These are phyloP conservation scores for Fusarium pilosicola DNA, from an alignment of 2,329 filamentous ascomycete species.

Conservation along the genomic window DNA sequence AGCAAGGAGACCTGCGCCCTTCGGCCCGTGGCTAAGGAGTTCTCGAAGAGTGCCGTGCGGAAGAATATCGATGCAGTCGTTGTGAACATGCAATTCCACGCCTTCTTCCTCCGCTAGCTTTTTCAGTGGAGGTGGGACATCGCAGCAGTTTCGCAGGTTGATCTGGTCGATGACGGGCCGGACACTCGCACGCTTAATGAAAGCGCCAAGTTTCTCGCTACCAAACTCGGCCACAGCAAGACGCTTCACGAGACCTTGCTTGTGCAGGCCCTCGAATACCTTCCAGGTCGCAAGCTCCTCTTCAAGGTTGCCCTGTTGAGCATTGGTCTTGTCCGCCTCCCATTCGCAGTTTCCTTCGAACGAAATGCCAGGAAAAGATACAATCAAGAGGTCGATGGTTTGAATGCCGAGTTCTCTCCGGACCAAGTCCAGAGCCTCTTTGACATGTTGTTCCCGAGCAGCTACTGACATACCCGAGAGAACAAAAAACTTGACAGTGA, in stretches of 20 bases:
- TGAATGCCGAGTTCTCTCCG: conserved; percentile 79
- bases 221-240: conserved; percentile 94
- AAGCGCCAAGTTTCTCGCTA: conserved; percentile 80
- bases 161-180: conserved; percentile 92
- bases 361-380: conserved; percentile 91
- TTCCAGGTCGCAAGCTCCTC: conserved; percentile 76
- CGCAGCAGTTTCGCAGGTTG: conserved; percentile 95
- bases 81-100: conserved; percentile 92
- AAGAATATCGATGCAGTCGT: conserved; percentile 91
- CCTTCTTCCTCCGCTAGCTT: conserved; percentile 82
- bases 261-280: conserved; percentile 77
- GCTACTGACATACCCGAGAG: conserved; percentile 75
- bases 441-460: conserved; percentile 74
- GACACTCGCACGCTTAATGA: conserved; percentile 76
- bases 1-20: conserved; percentile 80
- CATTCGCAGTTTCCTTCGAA: conserved; percentile 94
- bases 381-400: conserved; percentile 86
- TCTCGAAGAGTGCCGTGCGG: conserved; percentile 86
- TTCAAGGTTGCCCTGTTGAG: conserved; percentile 70
- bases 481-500: conserved; percentile 96
- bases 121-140: conserved; percentile 88
- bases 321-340: conserved; percentile 72
- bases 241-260: conserved; percentile 74
- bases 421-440: conserved; percentile 83
- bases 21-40: conserved; percentile 76